phyloP scores from a whole-genome alignment of 257 asterid species.

The Penstemon eatonii region DNA sequence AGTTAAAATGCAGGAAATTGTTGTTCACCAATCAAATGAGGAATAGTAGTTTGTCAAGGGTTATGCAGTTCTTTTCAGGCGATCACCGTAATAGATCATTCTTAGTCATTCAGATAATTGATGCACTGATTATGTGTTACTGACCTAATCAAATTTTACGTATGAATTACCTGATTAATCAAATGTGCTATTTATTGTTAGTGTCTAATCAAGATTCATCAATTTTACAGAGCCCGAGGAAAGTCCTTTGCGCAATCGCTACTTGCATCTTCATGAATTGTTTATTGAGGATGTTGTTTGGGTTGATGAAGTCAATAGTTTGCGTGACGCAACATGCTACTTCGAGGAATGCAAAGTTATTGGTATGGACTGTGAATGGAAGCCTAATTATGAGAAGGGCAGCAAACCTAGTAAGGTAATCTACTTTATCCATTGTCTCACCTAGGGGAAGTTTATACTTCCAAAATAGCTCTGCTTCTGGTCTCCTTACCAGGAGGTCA shows the following conservation, averaged over 20 bases:
- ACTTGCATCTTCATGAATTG: constrained; percentile 73
- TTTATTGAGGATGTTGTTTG: constrained; percentile 70
- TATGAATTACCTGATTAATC: constrained; percentile 16
- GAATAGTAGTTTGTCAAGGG: too few species aligned
- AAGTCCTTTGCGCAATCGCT: constrained; percentile 42
- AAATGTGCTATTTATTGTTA: constrained; percentile 4
- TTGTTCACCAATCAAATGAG: constrained; percentile 14
- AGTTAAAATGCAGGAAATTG: constrained; percentile 7
- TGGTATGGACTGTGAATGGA: constrained; percentile 98
- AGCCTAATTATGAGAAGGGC: constrained; percentile 83
- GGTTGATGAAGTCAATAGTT: constrained; percentile 66
- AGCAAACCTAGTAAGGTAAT: constrained; percentile 71
- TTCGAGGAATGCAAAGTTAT: constrained; percentile 79
- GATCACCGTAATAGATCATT: constrained; percentile 1
- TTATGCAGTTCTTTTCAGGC: background rate
- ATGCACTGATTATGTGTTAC: constrained; percentile 14
- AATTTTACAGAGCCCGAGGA: constrained; percentile 55
- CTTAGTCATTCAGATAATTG: constrained; percentile 16
- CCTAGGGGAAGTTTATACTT: constrained; percentile 14
- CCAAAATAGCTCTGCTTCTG: constrained; percentile 12
- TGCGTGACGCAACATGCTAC: constrained; percentile 58
- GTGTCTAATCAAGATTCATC: constrained; percentile 10
- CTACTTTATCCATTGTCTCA: constrained; percentile 16
- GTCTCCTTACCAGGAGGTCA: background rate
- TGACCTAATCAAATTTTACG: constrained; percentile 13